These are phyloP conservation scores for Cystofilobasidium macerans DNA, from an alignment of 768 basidiomycete genomes.

Conservation along the genomic window DNA sequence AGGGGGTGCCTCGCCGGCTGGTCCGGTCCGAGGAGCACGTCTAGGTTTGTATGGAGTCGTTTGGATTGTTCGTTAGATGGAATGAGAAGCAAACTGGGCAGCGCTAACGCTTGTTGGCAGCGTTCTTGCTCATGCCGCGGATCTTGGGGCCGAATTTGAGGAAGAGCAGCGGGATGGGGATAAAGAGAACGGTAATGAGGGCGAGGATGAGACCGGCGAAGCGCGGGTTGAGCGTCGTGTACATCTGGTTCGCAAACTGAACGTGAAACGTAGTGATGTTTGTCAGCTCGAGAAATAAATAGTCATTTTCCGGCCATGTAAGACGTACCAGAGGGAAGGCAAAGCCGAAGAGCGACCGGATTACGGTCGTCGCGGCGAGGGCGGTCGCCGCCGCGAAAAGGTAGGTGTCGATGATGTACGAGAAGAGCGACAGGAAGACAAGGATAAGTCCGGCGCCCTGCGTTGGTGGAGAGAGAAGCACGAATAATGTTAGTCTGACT, in stretches of 20 bases:
- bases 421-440: slow-evolving; percentile 36
- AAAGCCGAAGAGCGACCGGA: slow-evolving; percentile 35
- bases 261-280: slow-evolving; percentile 28
- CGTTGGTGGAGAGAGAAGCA: slow-evolving; percentile 5
- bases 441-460: slow-evolving; percentile 34
- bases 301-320: not conserved
- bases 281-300: no score
- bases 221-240: slow-evolving; percentile 37
- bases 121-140: not conserved
- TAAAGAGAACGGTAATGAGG: slow-evolving; percentile 35
- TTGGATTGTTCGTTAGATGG: no score
- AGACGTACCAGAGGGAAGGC: slow-evolving; percentile 28
- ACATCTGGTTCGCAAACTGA: slow-evolving; percentile 39
- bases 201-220: slow-evolving; percentile 40
- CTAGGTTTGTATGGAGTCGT: no score
- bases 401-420: slow-evolving; percentile 37
- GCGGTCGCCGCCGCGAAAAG: slow-evolving; percentile 41
- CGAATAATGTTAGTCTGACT: not conserved
- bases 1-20: no score
- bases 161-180: slow-evolving; percentile 32
- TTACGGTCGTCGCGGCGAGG: slow-evolving; percentile 38
- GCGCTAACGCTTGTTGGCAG: not conserved
- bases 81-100: no score
- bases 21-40: no score
- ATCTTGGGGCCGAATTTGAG: slow-evolving; percentile 13